Evolutionary conservation across 2,329 filamentous ascomycete species (phyloP).

Genomic region (Fusarium ambrosium): DNA sequence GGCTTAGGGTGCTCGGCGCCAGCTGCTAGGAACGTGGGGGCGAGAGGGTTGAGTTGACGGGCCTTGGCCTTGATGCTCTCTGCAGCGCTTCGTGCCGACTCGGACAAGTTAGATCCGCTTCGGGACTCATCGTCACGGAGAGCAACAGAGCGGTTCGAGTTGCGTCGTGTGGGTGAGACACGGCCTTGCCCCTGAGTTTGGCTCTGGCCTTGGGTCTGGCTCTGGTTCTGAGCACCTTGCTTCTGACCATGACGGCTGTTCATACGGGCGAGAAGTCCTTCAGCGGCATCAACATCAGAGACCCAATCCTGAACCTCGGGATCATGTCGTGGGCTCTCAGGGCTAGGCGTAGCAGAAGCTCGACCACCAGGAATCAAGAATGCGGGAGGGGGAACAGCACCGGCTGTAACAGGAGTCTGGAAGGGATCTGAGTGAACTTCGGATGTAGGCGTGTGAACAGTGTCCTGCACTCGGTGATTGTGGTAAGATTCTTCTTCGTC

Average conservation of each 20-base stretch:
- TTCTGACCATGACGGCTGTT: slow-evolving; percentile 46
- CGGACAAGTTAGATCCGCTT: slow-evolving; percentile 70
- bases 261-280: slow-evolving; percentile 64
- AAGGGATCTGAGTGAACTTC: slow-evolving; percentile 64
- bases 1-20: slow-evolving; percentile 51
- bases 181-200: slow-evolving; percentile 43
- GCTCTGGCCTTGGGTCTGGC: not conserved
- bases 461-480: slow-evolving; percentile 43
- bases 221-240: slow-evolving; percentile 20
- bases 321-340: slow-evolving; percentile 58
- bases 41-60: slow-evolving; percentile 52
- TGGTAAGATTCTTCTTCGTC: slow-evolving; percentile 64
- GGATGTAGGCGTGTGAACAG: slow-evolving; percentile 52
- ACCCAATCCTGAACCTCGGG: slow-evolving; percentile 72
- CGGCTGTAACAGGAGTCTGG: slow-evolving; percentile 56
- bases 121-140: slow-evolving; percentile 63
- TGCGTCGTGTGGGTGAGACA: slow-evolving; percentile 55
- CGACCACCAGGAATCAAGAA: slow-evolving; percentile 50
- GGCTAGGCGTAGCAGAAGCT: slow-evolving; percentile 55
- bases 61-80: slow-evolving; percentile 56
- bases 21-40: slow-evolving; percentile 44
- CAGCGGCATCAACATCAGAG: slow-evolving; percentile 67
- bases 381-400: slow-evolving; percentile 32
- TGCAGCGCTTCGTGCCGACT: slow-evolving; percentile 63
- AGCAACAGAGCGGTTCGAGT: slow-evolving; percentile 54